Base-by-base conservation (phyloP, 352 stramenopile species). In the Pythium sukuiense region DNA sequence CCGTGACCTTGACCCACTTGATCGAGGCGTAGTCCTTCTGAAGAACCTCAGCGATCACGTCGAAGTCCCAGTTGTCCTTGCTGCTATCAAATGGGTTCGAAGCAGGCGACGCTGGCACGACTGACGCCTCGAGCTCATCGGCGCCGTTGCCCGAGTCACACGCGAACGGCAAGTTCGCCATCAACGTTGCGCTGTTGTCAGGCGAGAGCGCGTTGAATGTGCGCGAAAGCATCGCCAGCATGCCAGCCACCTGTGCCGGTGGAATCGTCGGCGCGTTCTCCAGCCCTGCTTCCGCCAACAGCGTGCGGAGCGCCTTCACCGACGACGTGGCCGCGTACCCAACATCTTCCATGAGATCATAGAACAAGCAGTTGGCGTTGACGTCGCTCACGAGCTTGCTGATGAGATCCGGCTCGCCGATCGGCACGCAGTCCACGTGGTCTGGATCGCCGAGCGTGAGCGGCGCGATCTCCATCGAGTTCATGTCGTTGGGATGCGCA, bases 311-410 rank as follows among this genome's bases (percentile, higher is more conserved):
- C 16, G 87, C 76, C 59, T 89, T 81, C 8, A 86, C 52, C 18
- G 78, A 91, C 30, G 87, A 83, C 57, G 88, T 96, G 63, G 82
- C 91, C 49, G 82, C 80, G 69, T 96, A 95, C 8, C 90, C 90
- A 14, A 97, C 87, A 49, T 97, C 90, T 67, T 95, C 87, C 88
- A 97, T 93, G 39, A 97, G 71, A 37, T 96, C 89, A 61, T 94
- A 95, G 63, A 97, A 97, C 32, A 97, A 55, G 49, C 86, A 94
- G 59, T 84, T 92, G 1, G 74, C 73, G 33, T 79, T 81, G 55
- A 96, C 84, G 37, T 96, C 87, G 59, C 77, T 73, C 37, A 95
- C 87, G 43, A 97, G 76, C 65, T 91, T 86, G 63, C 73, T 83
- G 30, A 96, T 68, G 45, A 83, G 62, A 55, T 91, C 86, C 14